phyloP scores from a whole-genome alignment of 108 stramenopile species.

The Conticribra guillardii region DNA sequence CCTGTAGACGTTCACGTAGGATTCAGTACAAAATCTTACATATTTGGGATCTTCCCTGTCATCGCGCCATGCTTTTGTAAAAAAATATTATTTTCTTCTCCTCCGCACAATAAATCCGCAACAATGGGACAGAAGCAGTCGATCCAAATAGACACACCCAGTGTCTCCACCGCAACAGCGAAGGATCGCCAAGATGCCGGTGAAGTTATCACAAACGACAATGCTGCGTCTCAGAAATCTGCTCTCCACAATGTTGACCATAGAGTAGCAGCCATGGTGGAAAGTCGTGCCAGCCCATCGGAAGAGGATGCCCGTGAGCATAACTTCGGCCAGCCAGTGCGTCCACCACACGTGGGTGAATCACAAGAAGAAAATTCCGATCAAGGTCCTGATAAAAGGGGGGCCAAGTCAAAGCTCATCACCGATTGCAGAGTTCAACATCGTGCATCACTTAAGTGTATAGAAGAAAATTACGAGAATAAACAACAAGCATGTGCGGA shows the following conservation, averaged over 20 bases:
- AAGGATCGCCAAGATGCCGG: too few relatives aligned
- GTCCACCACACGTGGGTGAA: constrained; percentile 10
- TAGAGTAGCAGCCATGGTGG: constrained; percentile 6
- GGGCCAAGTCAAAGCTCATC: constrained; percentile 50
- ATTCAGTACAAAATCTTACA: too few relatives aligned
- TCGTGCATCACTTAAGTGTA: constrained; percentile 66
- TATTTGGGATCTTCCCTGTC: too few relatives aligned
- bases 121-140: too few relatives aligned
- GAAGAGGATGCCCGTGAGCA: constrained; percentile 28
- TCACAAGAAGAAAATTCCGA: neutral
- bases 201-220: too few relatives aligned
- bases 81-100: too few relatives aligned
- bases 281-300: constrained; percentile 7
- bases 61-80: too few relatives aligned
- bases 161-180: too few relatives aligned
- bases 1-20: too few relatives aligned
- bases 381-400: neutral
- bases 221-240: neutral
- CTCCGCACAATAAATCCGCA: too few relatives aligned
- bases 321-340: constrained; percentile 50
- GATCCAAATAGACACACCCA: too few relatives aligned
- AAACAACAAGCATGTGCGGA: constrained; percentile 61
- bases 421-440: constrained; percentile 80
- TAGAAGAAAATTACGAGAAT: constrained; percentile 78
- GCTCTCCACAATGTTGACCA: neutral